phyloP scores from a whole-genome alignment of 73 alveolate species.

The Paramecium sexaurelia region DNA sequence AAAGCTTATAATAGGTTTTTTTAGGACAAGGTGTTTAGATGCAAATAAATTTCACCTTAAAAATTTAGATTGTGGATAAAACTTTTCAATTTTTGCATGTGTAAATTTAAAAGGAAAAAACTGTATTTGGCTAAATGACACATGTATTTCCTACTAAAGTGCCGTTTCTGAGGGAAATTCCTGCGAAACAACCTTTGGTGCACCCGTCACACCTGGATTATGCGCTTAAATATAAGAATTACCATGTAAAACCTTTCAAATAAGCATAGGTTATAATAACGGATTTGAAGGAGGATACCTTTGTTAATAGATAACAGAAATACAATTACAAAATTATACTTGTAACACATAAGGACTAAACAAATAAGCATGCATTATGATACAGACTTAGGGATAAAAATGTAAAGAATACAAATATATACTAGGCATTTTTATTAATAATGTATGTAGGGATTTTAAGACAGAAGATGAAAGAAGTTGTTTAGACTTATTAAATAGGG shows the following conservation, averaged over 20 bases:
- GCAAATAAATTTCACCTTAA: neutral
- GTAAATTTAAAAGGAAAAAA: neutral
- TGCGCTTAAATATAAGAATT: neutral
- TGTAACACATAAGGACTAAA: neutral
- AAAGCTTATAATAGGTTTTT: neutral
- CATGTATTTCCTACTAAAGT: neutral
- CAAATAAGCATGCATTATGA: neutral
- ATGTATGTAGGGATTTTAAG: neutral
- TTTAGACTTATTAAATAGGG: neutral
- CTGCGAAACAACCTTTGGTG: neutral
- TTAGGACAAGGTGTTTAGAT: neutral
- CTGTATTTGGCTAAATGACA: neutral
- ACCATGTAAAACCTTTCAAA: neutral
- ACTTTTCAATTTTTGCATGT: slow-evolving; percentile 43
- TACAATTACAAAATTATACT: neutral
- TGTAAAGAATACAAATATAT: neutral
- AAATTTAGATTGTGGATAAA: neutral
- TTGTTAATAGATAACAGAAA: neutral
- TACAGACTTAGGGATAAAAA: neutral
- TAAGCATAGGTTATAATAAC: neutral
- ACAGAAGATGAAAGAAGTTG: neutral
- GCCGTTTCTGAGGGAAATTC: neutral
- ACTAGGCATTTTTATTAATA: neutral
- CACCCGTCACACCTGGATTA: neutral
- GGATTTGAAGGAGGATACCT: neutral